A percentile compares a stretch with the other conserved stretches of the same genome.
These are phyloP conservation scores for Cornus florida DNA, from an alignment of 148 eudicot genomes.

Conservation along the genomic window DNA sequence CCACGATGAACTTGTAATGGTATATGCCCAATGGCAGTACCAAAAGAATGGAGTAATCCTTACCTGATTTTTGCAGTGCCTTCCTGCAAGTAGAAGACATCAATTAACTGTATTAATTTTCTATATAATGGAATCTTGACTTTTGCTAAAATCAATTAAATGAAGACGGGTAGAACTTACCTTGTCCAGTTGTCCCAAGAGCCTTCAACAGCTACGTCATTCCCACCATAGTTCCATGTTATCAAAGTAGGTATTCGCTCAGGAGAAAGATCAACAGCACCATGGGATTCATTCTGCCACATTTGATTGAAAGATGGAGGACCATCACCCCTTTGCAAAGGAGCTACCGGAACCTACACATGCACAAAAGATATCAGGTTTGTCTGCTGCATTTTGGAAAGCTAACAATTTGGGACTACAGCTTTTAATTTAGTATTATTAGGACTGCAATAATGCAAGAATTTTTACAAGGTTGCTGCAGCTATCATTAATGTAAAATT, in stretches of 20 bases:
- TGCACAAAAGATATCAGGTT: not conserved
- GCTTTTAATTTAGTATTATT: not conserved
- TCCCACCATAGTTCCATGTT: slow-evolving; percentile 85
- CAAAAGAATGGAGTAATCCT: slow-evolving; percentile 67
- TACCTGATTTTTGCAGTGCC: slow-evolving; percentile 65
- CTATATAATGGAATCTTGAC: not conserved
- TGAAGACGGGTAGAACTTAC: slow-evolving; percentile 21
- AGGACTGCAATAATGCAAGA: not conserved
- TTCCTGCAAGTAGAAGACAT: slow-evolving; percentile 45
- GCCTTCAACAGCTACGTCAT: slow-evolving; percentile 75
- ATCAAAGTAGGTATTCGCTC: slow-evolving; percentile 74
- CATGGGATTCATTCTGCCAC: slow-evolving; percentile 41
- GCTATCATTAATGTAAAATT: not conserved
- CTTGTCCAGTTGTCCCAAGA: slow-evolving; percentile 96
- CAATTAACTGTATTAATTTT: not conserved
- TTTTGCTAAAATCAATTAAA: not conserved
- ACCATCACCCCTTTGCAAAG: slow-evolving; percentile 52
- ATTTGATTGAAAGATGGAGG: slow-evolving; percentile 32
- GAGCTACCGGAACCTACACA: slow-evolving; percentile 69
- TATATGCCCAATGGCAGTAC: slow-evolving; percentile 86
- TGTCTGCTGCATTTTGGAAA: slow-evolving; percentile 1
- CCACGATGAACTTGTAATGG: slow-evolving; percentile 76
- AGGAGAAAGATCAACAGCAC: slow-evolving; percentile 36
- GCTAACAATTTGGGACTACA: not conserved
- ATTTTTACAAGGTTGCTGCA: not conserved